A percentile compares a stretch with the other conserved stretches of the same genome.
Conservation (phyloP, 495 filamentous ascomycete species). For the Podospora appendiculata region DNA sequence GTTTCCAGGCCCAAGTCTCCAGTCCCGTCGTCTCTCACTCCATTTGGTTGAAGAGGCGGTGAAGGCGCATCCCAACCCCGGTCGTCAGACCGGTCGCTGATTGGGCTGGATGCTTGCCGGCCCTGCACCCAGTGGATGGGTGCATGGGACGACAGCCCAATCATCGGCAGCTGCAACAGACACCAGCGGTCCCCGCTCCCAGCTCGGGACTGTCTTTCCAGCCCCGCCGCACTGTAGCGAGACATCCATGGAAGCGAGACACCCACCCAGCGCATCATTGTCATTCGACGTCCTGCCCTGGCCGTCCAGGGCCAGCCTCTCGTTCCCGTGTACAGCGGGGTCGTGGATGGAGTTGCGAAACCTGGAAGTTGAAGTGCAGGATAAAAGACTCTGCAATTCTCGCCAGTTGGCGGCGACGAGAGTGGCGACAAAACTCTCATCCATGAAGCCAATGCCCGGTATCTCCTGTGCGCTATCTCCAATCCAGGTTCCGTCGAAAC, state of each 20-base stretch:
- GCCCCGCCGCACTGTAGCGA: slow-evolving; percentile 24
- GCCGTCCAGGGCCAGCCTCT: no score
- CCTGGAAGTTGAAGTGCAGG: no score
- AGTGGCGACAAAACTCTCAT: no score
- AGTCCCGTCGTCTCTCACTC: slow-evolving; percentile 14
- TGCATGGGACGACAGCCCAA: slow-evolving; percentile 18
- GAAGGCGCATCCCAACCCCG: slow-evolving; percentile 26
- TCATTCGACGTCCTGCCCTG: no score
- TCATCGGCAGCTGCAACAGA: slow-evolving; percentile 4
- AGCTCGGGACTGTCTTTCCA: slow-evolving; percentile 8
- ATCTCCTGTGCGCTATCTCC: no score
- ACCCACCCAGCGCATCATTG: no score
- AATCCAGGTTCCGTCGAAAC: no score
- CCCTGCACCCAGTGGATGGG: slow-evolving; percentile 17
- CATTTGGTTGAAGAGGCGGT: slow-evolving; percentile 30
- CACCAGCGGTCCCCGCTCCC: slow-evolving; percentile 4
- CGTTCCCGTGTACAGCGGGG: no score
- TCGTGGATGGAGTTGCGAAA: no score
- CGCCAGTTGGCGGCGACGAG: no score
- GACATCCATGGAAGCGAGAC: slow-evolving; percentile 7
- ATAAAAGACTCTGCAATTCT: no score
- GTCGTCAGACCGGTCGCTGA: slow-evolving; percentile 13
- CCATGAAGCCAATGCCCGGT: no score
- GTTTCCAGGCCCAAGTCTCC: slow-evolving; percentile 6
- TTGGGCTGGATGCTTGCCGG: slow-evolving; percentile 14